Percentiles rank a stretch among this genome's conserved stretches.
Evolutionary conservation across 257 asterid species (phyloP).

Genomic region (Nicotiana otophora): DNA sequence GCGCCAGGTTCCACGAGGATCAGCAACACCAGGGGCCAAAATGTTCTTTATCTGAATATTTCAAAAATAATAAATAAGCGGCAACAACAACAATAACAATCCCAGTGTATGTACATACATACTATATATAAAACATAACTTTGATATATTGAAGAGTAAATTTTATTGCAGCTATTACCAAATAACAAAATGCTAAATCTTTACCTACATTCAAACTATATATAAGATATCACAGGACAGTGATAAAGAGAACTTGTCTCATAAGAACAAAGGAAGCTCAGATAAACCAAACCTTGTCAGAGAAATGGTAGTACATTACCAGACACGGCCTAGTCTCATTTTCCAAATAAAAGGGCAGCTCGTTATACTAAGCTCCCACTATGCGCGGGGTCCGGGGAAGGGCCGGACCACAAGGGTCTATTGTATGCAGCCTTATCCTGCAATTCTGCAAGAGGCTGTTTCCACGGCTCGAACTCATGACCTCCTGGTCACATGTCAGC

Average conservation of each 20-base stretch:
- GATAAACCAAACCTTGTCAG: not conserved
- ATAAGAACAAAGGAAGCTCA: not conserved
- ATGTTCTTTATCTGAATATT: constrained; percentile 42
- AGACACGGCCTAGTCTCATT: not conserved
- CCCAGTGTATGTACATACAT: not conserved
- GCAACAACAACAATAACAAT: too few relatives aligned
- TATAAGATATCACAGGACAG: not conserved
- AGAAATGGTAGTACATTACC: too few relatives aligned
- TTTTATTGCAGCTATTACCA: not conserved
- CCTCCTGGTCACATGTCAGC: too few relatives aligned
- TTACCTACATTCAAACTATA: too few relatives aligned
- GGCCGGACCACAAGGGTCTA: too few relatives aligned
- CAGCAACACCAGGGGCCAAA: constrained; percentile 60
- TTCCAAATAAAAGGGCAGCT: not conserved
- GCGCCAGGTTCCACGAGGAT: constrained; percentile 51
- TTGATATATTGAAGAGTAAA: not conserved
- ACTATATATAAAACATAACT: not conserved
- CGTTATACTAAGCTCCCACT: too few relatives aligned
- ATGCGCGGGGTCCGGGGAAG: too few relatives aligned
- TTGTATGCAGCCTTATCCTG: too few relatives aligned
- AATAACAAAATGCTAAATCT: not conserved
- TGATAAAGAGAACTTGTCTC: not conserved
- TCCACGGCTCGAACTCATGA: too few relatives aligned
- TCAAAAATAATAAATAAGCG: not conserved
- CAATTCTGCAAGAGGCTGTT: too few relatives aligned